phyloP scores from a whole-genome alignment of 164 flowering plant genomes.

The Malania oleifera region DNA sequence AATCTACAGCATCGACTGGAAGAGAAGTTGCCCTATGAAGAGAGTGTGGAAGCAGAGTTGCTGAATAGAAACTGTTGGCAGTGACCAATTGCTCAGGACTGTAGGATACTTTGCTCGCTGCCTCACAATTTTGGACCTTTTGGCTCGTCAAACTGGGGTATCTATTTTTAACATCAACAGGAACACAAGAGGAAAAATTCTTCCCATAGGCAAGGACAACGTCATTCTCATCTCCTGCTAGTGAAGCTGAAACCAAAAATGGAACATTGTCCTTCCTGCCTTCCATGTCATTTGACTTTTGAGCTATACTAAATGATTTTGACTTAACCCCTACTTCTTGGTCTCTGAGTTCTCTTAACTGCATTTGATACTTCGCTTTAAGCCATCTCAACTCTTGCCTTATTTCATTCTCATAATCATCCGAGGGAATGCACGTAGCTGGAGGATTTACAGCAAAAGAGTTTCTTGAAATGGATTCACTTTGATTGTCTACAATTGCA shows the following conservation, averaged over 20 bases:
- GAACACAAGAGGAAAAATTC: constrained; percentile 14
- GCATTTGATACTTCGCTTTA: constrained; percentile 72
- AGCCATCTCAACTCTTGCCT: constrained; percentile 81
- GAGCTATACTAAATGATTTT: constrained; percentile 14
- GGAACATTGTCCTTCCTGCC: constrained; percentile 3
- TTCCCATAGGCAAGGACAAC: constrained; percentile 15
- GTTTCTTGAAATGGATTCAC: constrained; percentile 18
- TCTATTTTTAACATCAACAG: constrained; percentile 11
- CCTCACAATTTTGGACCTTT: constrained; percentile 22
- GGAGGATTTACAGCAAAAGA: constrained; percentile 19
- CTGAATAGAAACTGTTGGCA: constrained; percentile 50
- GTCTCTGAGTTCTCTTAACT: constrained; percentile 50
- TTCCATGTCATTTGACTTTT: constrained; percentile 10
- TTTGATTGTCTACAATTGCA: constrained; percentile 16
- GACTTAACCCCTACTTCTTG: constrained; percentile 33
- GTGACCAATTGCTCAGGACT: constrained; percentile 46
- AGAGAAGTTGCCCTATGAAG: constrained; percentile 68
- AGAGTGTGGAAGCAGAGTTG: constrained; percentile 42
- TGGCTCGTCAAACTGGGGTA: constrained; percentile 20
- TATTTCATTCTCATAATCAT: constrained; percentile 56
- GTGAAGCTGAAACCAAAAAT: constrained; percentile 9
- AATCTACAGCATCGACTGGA: constrained; percentile 55
- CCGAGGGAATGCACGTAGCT: constrained; percentile 12
- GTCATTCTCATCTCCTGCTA: constrained; percentile 17
- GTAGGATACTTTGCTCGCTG: constrained; percentile 13